Evolutionary conservation across 192 early-diverging fungal species (phyloP), one percentile per base, ranked within the genome.

Genomic region (Piromyces finnis): DNA sequence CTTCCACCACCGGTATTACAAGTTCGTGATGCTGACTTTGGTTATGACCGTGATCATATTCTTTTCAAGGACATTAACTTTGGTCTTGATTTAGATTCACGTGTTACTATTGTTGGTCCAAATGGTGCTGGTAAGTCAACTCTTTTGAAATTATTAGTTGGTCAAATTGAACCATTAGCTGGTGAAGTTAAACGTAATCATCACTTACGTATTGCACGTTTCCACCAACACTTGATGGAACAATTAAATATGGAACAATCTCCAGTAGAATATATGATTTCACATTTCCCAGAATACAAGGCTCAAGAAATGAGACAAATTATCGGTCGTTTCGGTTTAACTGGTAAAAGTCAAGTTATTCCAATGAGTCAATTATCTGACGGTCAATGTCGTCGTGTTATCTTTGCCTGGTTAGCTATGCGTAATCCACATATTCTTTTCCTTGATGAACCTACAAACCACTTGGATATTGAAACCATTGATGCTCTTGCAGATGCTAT

Each of bases 41-140:
- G 92, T 95, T 85, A 92, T 92, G 85, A 91, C 90, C 82, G 92
- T 92, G 85, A 92, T 89, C 78, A 93, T 91, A 84, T 90, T 93
- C 79, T 92, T 95, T 81, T 84, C 94, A 79, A 93, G 93, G 85
- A 91, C 94, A 89, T 83, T 84, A 29, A 86, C 87, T 79, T 90
- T 92, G 85, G 90, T 90, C 81, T 95, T 92, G 84, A 91, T 92
- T 27, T 95, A 32, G 91, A 90, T 78, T 94, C 93, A 5, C 92
- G 94, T 85, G 92, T 95, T 77, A 93, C 92, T 79, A 90, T 93
- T 81, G 88, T 93, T 78, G 94, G 94, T 28, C 89, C 93, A 29
- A 95, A 95, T 83, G 94, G 94, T 84, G 94, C 94, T 82, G 94
- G 94, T 82, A 99, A 99, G 87, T 94, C 97, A 1, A 99, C 98